These are phyloP conservation scores for Eutrema salsugineum DNA, from an alignment of 441 rosid genomes.

Conservation along the genomic window DNA sequence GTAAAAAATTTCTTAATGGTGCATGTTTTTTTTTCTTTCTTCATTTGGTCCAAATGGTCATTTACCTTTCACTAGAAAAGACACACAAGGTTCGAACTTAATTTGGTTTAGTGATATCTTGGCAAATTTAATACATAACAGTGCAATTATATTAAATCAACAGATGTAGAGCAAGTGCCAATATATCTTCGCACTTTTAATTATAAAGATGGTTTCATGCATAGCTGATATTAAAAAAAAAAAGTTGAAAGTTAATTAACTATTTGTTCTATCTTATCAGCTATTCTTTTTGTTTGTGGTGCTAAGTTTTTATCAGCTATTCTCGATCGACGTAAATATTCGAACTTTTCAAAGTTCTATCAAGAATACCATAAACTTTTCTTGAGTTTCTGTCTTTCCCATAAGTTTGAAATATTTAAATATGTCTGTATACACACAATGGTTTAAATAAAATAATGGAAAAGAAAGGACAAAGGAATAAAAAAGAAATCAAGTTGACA, in stretches of 20 bases:
- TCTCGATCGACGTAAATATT: not conserved
- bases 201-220: not conserved
- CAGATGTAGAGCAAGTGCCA: no score
- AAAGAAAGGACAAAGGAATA: slow-evolving; percentile 27
- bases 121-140: no score
- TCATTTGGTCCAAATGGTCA: no score
- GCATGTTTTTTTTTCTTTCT: no score
- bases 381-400: not conserved
- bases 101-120: no score
- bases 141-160: no score
- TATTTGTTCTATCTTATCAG: not conserved
- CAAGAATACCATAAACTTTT: not conserved
- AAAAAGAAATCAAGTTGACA: slow-evolving; percentile 33
- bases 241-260: not conserved
- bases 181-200: no score
- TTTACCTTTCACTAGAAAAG: no score
- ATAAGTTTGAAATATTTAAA: not conserved
- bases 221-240: not conserved
- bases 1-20: no score
- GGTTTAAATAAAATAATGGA: not conserved
- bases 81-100: no score
- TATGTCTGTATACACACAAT: not conserved
- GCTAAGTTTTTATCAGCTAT: not conserved
- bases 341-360: not conserved
- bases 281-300: no score